A percentile compares a stretch with the other conserved stretches of the same genome.
phyloP scores from a whole-genome alignment of 495 filamentous ascomycete genomes.

The Lophium mytilinum region DNA sequence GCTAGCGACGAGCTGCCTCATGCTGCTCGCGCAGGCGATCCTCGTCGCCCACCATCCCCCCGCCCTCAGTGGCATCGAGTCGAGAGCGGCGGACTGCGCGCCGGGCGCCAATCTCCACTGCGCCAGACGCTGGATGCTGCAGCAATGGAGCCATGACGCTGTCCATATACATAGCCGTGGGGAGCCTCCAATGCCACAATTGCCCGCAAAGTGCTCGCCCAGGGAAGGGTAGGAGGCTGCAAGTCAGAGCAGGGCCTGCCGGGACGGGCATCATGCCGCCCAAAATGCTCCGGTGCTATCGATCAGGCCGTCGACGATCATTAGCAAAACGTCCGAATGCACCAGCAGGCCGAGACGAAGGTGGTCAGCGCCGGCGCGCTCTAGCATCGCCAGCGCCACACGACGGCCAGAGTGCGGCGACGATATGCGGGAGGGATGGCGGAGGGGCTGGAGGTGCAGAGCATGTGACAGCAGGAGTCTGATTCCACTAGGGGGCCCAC shows the following conservation, averaged over 20 bases:
- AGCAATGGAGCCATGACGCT: background rate
- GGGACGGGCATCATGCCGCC: background rate
- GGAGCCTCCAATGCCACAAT: background rate
- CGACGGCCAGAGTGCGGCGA: background rate
- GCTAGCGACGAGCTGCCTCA: too few species aligned
- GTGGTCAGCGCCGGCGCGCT: too few species aligned
- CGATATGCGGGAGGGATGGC: background rate
- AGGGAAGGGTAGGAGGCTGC: background rate
- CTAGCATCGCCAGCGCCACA: too few species aligned
- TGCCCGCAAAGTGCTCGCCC: background rate
- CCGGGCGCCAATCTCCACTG: conserved; percentile 1
- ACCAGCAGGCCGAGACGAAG: conserved; percentile 9
- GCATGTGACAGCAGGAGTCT: background rate
- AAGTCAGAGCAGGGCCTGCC: too few species aligned
- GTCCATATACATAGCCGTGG: background rate
- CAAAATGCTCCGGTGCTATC: conserved; percentile 23
- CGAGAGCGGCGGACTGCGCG: background rate
- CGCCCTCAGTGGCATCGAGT: too few species aligned
- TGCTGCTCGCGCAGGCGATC: too few species aligned
- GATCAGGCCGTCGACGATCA: conserved; percentile 21
- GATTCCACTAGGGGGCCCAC: background rate
- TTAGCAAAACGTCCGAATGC: conserved; percentile 22
- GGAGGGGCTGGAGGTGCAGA: background rate
- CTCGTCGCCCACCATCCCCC: too few species aligned
- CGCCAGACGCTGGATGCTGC: background rate